Base-by-base conservation (phyloP, 192 early-diverging fungal genomes). In the Rhizophagus clarus region DNA sequence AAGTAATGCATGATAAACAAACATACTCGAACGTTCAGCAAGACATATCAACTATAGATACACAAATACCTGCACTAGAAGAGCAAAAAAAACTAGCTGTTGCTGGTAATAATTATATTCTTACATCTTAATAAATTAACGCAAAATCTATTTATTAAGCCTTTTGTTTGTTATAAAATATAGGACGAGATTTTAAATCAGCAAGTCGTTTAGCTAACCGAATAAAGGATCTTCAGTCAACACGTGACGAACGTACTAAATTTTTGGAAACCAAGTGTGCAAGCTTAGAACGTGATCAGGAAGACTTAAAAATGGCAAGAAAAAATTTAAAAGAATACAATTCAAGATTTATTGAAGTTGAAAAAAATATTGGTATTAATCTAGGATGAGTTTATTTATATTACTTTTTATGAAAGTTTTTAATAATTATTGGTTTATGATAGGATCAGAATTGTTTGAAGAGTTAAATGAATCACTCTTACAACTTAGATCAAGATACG, bases 1-100 rank as follows among this genome's bases (percentile, higher is more conserved):
- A 63, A 63, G 74, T 76, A 20, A 76, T 76, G 45, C 74, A 76
- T 12, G 74, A 76, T 22, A 60, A 76, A 42, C 74, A 76, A 76
- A 76, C 74, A 12, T 76, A 76, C 29, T 76, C 74, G 32, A 63
- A 22, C 15, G 24, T 76, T 34, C 56, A 76, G 22, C 74, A 76
- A 37, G 74, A 76, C 31, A 76, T 76, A 32, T 24, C 74, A 40
- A 63, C 74, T 31, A 76, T 76, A 24, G 61, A 76, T 42, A 63
- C 74, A 1, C 74, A 76, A 76, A 63, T 76, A 63, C 74, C 74
- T 3, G 28, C 74, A 17, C 45, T 76, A 14, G 74, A 76, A 76
- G 74, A 76, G 63, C 74, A 76, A 63, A 76, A 76, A 63, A 76
- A 63, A 11, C 29, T 76, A 17, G 74, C 74, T 1, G 74, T 63